A percentile compares a stretch with the other conserved stretches of the same genome.
Evolutionary conservation across 805 yeast species (phyloP).

Genomic region (Yarrowia keelungensis): DNA sequence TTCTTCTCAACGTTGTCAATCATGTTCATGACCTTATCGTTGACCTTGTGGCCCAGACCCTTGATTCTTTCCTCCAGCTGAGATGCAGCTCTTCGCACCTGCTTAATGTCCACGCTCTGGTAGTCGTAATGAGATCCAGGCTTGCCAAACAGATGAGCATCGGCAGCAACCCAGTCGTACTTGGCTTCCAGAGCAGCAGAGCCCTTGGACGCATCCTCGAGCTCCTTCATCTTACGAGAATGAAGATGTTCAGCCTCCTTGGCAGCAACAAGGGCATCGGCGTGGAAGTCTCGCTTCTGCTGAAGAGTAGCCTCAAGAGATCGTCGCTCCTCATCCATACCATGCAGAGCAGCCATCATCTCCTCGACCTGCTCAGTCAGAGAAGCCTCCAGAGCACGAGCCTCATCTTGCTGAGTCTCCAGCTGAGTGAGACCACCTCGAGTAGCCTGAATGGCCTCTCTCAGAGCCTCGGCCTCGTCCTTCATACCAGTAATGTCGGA

Average conservation of each 20-base stretch:
- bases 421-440: constrained; percentile 50
- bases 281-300: constrained; percentile 44
- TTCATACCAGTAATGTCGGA: constrained; percentile 60
- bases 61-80: constrained; percentile 65
- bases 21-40: constrained; percentile 86
- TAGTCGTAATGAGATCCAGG: constrained; percentile 49
- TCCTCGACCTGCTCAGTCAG: constrained; percentile 51
- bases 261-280: constrained; percentile 40
- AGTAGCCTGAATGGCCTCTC: constrained; percentile 48
- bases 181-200: constrained; percentile 54
- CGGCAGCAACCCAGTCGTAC: constrained; percentile 77
- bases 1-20: constrained; percentile 91
- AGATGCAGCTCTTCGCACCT: constrained; percentile 63
- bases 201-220: constrained; percentile 41
- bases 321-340: constrained; percentile 76
- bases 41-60: constrained; percentile 80
- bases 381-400: constrained; percentile 46
- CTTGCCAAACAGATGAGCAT: constrained; percentile 54
- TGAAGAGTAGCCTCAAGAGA: constrained; percentile 52
- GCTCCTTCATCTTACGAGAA: constrained; percentile 47
- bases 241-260: constrained; percentile 46
- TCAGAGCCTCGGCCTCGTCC: constrained; percentile 54
- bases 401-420: constrained; percentile 47
- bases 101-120: constrained; percentile 54
- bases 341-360: constrained; percentile 66